Conservation (phyloP, 768 basidiomycete species). For the Amanita molliuscula region DNA sequence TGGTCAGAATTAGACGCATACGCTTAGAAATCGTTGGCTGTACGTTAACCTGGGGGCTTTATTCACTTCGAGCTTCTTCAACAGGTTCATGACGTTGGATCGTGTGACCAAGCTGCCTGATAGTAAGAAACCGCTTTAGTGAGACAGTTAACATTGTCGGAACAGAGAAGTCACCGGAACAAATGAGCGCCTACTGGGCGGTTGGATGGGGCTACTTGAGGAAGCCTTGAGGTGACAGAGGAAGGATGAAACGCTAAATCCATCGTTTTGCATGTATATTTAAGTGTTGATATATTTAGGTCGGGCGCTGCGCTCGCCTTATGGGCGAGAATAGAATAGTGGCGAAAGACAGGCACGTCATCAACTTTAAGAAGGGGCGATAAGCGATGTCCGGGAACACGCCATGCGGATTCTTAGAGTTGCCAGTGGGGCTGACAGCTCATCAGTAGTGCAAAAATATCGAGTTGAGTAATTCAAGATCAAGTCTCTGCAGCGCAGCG, state of each 20-base stretch:
- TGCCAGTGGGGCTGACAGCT: background rate
- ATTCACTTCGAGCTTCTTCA: constrained; percentile 38
- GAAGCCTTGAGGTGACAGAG: background rate
- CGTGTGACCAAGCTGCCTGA: background rate
- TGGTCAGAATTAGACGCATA: constrained; percentile 17
- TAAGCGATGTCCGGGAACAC: background rate
- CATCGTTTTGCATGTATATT: too few species aligned
- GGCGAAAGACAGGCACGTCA: constrained; percentile 2
- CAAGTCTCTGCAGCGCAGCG: too few species aligned
- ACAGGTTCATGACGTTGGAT: constrained; percentile 18
- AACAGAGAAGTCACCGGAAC: background rate
- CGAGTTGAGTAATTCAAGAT: too few species aligned
- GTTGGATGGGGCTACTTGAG: background rate
- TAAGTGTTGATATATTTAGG: too few species aligned
- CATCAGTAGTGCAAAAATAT: background rate
- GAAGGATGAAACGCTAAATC: background rate
- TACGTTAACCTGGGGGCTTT: constrained; percentile 44
- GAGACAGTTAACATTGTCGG: too few species aligned
- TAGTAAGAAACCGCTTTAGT: too few species aligned
- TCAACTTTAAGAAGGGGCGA: background rate
- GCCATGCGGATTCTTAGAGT: background rate
- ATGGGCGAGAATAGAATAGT: background rate
- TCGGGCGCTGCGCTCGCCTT: background rate
- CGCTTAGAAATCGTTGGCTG: constrained; percentile 47
- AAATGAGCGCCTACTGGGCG: background rate